phyloP scores from a whole-genome alignment of 805 yeast genomes.

The Ogataea allantospora region DNA sequence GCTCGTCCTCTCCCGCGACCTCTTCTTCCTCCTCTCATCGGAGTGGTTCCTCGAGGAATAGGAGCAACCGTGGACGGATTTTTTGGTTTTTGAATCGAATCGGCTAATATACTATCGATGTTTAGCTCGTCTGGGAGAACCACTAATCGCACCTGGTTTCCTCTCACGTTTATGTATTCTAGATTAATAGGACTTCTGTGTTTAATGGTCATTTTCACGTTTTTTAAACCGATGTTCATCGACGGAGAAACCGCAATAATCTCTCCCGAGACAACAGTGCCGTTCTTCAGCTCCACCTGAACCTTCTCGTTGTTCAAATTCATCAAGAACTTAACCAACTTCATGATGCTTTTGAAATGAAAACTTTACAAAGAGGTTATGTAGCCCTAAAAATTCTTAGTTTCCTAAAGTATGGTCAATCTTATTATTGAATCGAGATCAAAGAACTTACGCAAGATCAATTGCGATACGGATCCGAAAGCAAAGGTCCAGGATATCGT shows the following conservation, averaged over 20 bases:
- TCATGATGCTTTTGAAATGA: constrained; percentile 39
- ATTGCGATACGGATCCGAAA: constrained; percentile 38
- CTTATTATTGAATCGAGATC: constrained; percentile 62
- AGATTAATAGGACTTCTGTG: constrained; percentile 66
- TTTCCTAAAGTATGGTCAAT: constrained; percentile 37
- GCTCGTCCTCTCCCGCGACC: constrained; percentile 34
- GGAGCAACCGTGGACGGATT: constrained; percentile 48
- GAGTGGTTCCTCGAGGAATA: constrained; percentile 18
- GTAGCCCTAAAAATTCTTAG: constrained; percentile 13
- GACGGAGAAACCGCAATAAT: constrained; percentile 82
- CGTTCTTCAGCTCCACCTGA: constrained; percentile 88
- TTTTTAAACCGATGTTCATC: constrained; percentile 83
- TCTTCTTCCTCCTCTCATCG: constrained; percentile 30
- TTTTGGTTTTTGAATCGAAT: constrained; percentile 41
- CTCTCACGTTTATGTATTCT: constrained; percentile 82
- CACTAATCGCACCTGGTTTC: constrained; percentile 82
- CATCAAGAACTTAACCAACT: constrained; percentile 75
- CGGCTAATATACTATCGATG: constrained; percentile 59
- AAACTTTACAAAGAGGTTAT: constrained; percentile 9
- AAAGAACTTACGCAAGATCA: constrained; percentile 49
- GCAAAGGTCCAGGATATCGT: constrained; percentile 36
- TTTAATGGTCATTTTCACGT: constrained; percentile 73
- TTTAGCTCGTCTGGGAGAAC: constrained; percentile 84
- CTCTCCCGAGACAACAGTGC: constrained; percentile 82
- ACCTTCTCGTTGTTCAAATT: constrained; percentile 83